Evolutionary conservation across 345 rosid genomes (phyloP).

Genomic region (Adansonia digitata): DNA sequence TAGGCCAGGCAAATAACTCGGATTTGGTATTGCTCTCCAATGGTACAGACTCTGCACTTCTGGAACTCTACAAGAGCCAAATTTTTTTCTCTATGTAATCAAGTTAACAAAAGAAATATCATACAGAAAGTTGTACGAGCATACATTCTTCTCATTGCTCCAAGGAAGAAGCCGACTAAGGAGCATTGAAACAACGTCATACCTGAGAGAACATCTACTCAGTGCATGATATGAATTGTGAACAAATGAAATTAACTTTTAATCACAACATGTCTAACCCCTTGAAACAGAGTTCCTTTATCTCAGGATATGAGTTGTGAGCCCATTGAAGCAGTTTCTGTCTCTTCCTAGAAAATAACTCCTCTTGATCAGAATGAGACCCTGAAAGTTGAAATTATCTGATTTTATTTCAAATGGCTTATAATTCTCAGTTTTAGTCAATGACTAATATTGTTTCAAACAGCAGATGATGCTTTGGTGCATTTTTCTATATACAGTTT

Average conservation of each 20-base stretch:
- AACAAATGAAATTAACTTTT: not conserved
- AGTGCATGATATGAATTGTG: constrained; percentile 23
- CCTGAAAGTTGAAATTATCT: constrained; percentile 31
- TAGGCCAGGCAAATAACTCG: constrained; percentile 23
- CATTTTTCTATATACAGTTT: not conserved
- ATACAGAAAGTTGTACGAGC: constrained; percentile 19
- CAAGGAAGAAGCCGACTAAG: constrained; percentile 22
- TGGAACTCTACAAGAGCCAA: constrained; percentile 31
- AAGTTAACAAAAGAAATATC: constrained; percentile 17
- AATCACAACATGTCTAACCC: constrained; percentile 36
- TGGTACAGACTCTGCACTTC: constrained; percentile 19
- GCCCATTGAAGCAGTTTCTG: constrained; percentile 48
- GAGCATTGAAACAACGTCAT: constrained; percentile 47
- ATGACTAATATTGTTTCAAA: not conserved
- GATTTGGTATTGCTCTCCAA: constrained; percentile 23
- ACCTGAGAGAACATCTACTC: constrained; percentile 39
- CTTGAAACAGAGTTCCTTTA: constrained; percentile 35
- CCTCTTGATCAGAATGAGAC: constrained; percentile 27
- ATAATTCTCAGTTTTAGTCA: not conserved
- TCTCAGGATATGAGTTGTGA: constrained; percentile 43
- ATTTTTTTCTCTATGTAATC: not conserved
- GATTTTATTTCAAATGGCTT: not conserved
- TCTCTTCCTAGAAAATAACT: constrained; percentile 51
- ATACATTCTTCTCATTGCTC: constrained; percentile 40
- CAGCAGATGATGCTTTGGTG: not conserved